Base-by-base conservation (phyloP, 1,139 yeast genomes). In the Taiozyma sp. region DNA sequence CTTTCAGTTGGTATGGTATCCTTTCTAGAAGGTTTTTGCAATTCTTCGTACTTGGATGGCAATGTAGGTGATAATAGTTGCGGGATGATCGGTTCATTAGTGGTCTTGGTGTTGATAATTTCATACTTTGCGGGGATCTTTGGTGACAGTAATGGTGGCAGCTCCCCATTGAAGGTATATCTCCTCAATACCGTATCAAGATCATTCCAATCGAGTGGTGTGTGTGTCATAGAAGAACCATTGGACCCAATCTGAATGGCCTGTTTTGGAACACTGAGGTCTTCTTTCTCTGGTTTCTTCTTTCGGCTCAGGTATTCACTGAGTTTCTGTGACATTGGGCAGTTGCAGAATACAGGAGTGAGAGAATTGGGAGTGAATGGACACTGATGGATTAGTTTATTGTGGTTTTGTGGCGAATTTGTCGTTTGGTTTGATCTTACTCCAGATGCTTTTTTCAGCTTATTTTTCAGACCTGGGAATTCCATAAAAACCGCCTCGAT, bases 1-100 rank as follows among this genome's bases (percentile, higher is more conserved):
- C 30, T 16, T 12, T 39, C 19, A 1, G 32, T 13, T 10, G 12
- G 34, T 23, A 34, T 36, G 14, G 8, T 29, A n/a, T 16, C n/a
- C 8, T 23, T 41, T 3, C 39, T 13, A 16, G 32, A 19, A 14
- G 9, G 19, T 4, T 16, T 39, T 7, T 16, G n/a, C 16, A 27
- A 23, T 8, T 42, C 46, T 27, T 51, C 51, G 36, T 50, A 58
- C 19, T 43, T 45, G 1, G 56, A 49, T 1, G 65, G 65, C 4
- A 61, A 44, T 1, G 64, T 60, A 0, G 65, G 65, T 8, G 64
- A 59, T 4, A 61, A 48, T 55, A 57, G 24, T 16, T 45, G 43
- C 9, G 56, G 57, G 10, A 54, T 44, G 14, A 22, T 16, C 12
- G 40, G 4, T 10, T 44, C 34, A 9, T 44, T 9, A 19, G 36